Base-by-base conservation (phyloP, 73 alveolate genomes). In the Uronychia setigera region DNA sequence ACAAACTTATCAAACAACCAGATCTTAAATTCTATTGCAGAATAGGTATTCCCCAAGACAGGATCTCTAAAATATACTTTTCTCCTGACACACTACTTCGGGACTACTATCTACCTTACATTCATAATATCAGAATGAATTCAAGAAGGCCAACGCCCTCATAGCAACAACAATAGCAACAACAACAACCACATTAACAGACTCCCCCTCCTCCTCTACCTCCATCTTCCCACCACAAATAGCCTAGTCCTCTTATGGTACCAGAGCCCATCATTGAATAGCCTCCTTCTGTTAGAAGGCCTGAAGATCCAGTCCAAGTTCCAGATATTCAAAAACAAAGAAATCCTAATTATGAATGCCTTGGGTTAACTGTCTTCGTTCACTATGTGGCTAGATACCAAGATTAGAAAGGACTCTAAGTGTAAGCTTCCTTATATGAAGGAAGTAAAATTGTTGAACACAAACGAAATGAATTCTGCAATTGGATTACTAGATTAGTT, bases 1-100 rank as follows among this genome's bases (percentile, higher is more conserved):
- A 82, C 59, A 92, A 82, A n/a, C 86, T 94, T 27, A 87, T 74
- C 30, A 94, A 96, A 0, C 79, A 91, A 28, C 95, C 89, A 35
- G 91, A 92, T 79, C 82, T 92, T 26, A 78, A 86, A 83, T 57
- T 94, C 31, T 94, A 88, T 79, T 76, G 92, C 60, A 88, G 98
- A 80, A 87, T 94, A 35, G 96, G 92, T 5, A 58, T 84, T 34
- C 98, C 98, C 0, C 90, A 93, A 59, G 98, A 94, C 84, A 90
- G 88, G 35, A 90, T 91, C 29, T 93, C 81, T 78, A 35, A 87
- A 79, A 81, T 32, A 27, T 76, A 78, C 58, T 95, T 74, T 34
- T 83, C 58, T 82, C 91, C 81, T 84, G 93, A 76, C 88, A 94
- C 80, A 34, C 91, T 77, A 35, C 94, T 82, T 35, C 91, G 87